Base-by-base conservation (phyloP, 495 filamentous ascomycete species). In the Hyaloscypha hepaticicola region DNA sequence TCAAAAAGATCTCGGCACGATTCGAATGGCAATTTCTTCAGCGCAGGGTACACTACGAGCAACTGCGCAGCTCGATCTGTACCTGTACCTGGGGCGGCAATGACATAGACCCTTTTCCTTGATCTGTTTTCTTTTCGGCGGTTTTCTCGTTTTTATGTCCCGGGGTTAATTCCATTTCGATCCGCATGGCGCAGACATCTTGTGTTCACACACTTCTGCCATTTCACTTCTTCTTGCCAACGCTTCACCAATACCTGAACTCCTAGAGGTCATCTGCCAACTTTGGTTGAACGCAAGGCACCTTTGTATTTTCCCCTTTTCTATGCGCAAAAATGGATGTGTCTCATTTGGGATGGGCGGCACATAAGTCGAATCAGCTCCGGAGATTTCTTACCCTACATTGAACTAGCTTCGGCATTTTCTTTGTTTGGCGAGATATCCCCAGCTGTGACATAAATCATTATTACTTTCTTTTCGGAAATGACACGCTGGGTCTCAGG, bases 11-110 rank as follows among this genome's bases (percentile, higher is more conserved):
- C 64, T 59, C 55, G 58, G 62, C 65, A 70, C 63, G 67, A 69
- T 56, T 67, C 66, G 55, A 68, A 49, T 62, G 29, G 63, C 56
- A 52, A 68, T 64, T 68, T 57, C 59, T 53, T 61, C 53, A 60
- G 65, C 65, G 67, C 65, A 70, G 33, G 66, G 70, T 70, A 66
- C 68, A 68, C 33, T 68, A 68, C 38, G 65, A 65, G 67, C 64
- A 60, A 58, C 58, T 69, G 65, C 68, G 67, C 65, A 66, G 62
- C 67, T 68, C 70, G 67, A 67, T 58, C 49, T 72, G 70, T 72
- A 72, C 67, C 70, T 64, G 67, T 72, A 72, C 62, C 49, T 63
- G 65, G 38, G 62, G 28, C 58, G 34, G 26, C 38, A 29, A 69
- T 21, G 55, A 58, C 65, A 67, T 67, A 67, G 64, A 70, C 24